Conservation (phyloP, 345 rosid genomes). For the Carallia pectinifolia region DNA sequence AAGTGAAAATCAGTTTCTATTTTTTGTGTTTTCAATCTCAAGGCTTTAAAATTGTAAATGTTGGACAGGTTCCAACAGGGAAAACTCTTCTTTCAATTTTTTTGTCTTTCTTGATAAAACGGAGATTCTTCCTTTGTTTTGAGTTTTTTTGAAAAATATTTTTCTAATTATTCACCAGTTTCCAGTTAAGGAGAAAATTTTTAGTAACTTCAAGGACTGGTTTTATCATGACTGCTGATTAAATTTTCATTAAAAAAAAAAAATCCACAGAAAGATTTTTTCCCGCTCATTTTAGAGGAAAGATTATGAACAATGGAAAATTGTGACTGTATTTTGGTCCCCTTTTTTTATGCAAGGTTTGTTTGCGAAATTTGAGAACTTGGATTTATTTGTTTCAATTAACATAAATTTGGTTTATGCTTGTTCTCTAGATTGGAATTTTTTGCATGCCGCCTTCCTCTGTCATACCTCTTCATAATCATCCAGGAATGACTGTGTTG, state of each 20-base stretch:
- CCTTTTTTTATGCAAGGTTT: background rate
- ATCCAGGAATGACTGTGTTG: slow-evolving; percentile 94
- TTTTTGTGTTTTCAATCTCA: too few species aligned
- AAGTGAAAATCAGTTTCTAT: too few species aligned
- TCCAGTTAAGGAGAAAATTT: background rate
- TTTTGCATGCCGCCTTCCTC: slow-evolving; percentile 93
- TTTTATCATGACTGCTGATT: background rate
- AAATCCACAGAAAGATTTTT: background rate
- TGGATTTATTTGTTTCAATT: background rate
- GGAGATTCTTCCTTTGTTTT: too few species aligned
- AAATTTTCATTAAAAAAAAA: background rate
- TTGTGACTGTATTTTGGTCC: background rate
- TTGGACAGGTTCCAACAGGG: too few species aligned
- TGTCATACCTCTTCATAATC: slow-evolving; percentile 92
- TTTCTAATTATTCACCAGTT: background rate
- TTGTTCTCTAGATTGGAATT: slow-evolving; percentile 68
- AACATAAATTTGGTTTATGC: background rate
- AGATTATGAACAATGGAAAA: background rate
- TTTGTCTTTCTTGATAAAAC: too few species aligned
- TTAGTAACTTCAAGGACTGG: background rate
- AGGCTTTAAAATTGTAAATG: too few species aligned
- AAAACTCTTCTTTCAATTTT: too few species aligned
- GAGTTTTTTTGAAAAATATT: background rate
- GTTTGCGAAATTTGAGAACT: background rate
- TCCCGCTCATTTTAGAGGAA: background rate